Evolutionary conservation across 179 eudicot genomes (phyloP), one percentile per base, ranked within the genome.

Genomic region (Dionaea muscipula): DNA sequence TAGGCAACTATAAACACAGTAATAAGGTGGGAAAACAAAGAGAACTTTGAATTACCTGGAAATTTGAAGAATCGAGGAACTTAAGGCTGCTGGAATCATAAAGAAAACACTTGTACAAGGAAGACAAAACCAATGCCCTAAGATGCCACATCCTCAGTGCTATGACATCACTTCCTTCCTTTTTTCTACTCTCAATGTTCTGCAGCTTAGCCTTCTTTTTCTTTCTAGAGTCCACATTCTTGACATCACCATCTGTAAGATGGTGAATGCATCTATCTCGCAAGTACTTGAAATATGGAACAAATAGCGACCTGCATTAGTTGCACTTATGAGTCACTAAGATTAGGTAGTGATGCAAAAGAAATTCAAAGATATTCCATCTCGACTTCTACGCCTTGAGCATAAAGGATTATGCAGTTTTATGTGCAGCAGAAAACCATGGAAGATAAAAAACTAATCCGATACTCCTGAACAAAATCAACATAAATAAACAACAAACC

Each of bases 221-320:
- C 76, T 79, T 84, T 43, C 68, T 80, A 10, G 76, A 60, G 22
- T 59, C 65, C 51, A 54, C 46, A 66, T 49, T 64, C 35, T 49
- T 66, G 47, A 44, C 77, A 52, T 73, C 80, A 65, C 71, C 68
- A 47, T 73, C 82, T 14, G 72, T 66, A 16, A 91, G 84, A 79
- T 74, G 74, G 46, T 71, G 72, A 41, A 84, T 61, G 68, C 80
- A 78, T 40, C 81, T 79, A 56, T 80, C 86, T 1, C 78, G 75
- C 71, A 91, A 53, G 72, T 82, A 82, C 68, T 91, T 91, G 80
- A 91, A 91, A 80, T 86, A 82, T 37, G 98, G 95, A 10, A 91
- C 95, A 80, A 91, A 91, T 48, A 86, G 58, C 14, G 94, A 82
- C 59, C 97, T 90, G 83, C 70, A 47, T 22, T 27, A 43, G 17